A percentile compares a stretch with the other conserved stretches of the same genome.
Evolutionary conservation across 257 asterid genomes (phyloP).

Genomic region (Jasminum sambac): DNA sequence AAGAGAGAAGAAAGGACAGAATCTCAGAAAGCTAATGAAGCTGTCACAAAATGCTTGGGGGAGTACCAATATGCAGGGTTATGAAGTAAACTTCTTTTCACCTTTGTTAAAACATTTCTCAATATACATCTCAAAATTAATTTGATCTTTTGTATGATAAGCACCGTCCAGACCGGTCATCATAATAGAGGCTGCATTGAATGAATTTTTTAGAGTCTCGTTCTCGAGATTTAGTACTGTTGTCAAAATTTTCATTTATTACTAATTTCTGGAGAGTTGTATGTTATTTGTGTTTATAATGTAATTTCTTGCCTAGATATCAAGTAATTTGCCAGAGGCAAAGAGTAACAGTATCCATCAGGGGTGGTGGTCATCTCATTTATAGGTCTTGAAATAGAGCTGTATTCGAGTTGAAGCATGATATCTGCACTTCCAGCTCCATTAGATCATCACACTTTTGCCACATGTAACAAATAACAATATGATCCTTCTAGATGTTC

Average conservation of each 20-base stretch:
- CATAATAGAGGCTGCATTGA: conserved; percentile 16
- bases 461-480: background rate
- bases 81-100: conserved; percentile 26
- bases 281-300: conserved; percentile 23
- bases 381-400: too few relatives aligned
- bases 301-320: conserved; percentile 24
- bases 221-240: background rate
- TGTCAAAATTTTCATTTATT: conserved; percentile 13
- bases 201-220: conserved; percentile 9
- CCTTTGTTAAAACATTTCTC: conserved; percentile 12
- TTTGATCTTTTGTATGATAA: conserved; percentile 17
- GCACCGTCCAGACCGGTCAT: conserved; percentile 12
- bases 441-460: too few relatives aligned
- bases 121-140: conserved; percentile 17
- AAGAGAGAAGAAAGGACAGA: conserved; percentile 76
- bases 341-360: background rate
- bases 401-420: background rate
- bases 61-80: conserved; percentile 40
- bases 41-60: conserved; percentile 60
- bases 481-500: background rate
- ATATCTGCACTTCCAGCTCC: background rate
- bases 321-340: conserved; percentile 23
- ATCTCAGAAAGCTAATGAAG: conserved; percentile 78
- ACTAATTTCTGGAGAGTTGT: conserved; percentile 8
- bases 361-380: too few relatives aligned